Evolutionary conservation across 495 filamentous ascomycete genomes (phyloP).

Genomic region (Cercophora scortea): DNA sequence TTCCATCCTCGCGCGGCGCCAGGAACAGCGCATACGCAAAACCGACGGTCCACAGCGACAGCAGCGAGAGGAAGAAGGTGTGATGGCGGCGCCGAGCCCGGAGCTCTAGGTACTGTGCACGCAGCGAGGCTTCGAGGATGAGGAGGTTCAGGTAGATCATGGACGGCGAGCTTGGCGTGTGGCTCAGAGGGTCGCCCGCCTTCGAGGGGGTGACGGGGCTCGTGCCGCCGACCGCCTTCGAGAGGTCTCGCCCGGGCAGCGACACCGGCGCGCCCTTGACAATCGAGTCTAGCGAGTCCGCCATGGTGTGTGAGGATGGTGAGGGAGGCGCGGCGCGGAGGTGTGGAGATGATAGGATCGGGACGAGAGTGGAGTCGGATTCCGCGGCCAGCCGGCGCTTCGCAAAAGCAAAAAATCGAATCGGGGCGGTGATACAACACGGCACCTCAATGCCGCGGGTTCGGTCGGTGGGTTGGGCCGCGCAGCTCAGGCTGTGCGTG

Average conservation of each 20-base stretch:
- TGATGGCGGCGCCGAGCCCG: conserved; percentile 85
- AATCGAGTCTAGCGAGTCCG: conserved; percentile 69
- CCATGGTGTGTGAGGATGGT: conserved; percentile 18
- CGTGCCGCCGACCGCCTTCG: conserved; percentile 26
- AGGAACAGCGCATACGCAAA: conserved; percentile 85
- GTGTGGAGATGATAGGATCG: not conserved
- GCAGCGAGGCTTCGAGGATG: conserved; percentile 90
- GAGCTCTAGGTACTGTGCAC: conserved; percentile 83
- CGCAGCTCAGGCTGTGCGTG: not conserved
- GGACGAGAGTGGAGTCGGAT: not conserved
- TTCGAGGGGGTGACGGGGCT: conserved; percentile 34
- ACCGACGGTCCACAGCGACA: conserved; percentile 69
- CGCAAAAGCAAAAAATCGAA: not conserved
- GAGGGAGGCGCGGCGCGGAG: no score
- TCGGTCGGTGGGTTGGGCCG: no score
- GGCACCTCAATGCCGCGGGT: no score
- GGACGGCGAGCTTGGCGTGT: conserved; percentile 78
- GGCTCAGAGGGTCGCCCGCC: conserved; percentile 64
- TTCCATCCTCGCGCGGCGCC: conserved; percentile 82
- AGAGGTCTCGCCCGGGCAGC: conserved; percentile 24
- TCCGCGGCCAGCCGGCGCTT: not conserved
- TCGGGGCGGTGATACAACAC: not conserved
- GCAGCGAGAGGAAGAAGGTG: conserved; percentile 82
- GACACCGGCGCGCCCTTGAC: conserved; percentile 66
- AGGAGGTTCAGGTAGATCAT: conserved; percentile 98